A percentile compares a stretch with the other conserved stretches of the same genome.
Evolutionary conservation across 805 yeast genomes (phyloP).

Genomic region (Zygoascus flipseniorum): DNA sequence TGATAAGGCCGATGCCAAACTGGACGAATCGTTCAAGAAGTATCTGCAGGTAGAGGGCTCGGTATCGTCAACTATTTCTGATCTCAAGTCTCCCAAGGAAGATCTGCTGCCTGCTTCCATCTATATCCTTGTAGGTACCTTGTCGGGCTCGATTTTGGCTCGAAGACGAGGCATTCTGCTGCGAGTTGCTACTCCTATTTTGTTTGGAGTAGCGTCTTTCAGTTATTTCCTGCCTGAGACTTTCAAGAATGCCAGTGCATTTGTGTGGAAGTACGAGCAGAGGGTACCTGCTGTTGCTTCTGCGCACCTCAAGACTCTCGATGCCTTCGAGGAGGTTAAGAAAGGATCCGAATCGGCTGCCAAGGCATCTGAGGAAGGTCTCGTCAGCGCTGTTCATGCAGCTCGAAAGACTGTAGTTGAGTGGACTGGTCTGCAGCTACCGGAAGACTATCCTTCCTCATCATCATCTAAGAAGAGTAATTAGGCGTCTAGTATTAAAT

Average conservation of each 20-base stretch:
- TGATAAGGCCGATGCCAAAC: constrained; percentile 30
- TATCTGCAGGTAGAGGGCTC: constrained; percentile 54
- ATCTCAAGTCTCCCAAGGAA: constrained; percentile 56
- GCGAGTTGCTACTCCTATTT: constrained; percentile 48
- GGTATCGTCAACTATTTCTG: constrained; percentile 54
- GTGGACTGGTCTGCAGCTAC: constrained; percentile 61
- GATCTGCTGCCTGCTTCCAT: constrained; percentile 63
- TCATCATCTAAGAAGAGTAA: neutral
- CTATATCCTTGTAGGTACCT: constrained; percentile 58
- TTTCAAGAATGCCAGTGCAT: constrained; percentile 47
- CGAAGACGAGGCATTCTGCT: constrained; percentile 55
- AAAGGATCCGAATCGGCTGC: constrained; percentile 38
- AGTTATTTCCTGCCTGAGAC: constrained; percentile 66
- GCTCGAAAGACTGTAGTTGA: constrained; percentile 41
- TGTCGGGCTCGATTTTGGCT: constrained; percentile 65
- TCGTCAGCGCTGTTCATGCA: constrained; percentile 32
- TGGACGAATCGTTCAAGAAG: constrained; percentile 41
- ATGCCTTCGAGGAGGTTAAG: constrained; percentile 38
- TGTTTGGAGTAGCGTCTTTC: constrained; percentile 57
- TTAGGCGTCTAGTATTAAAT: neutral
- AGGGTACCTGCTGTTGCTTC: constrained; percentile 55
- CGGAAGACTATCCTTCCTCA: constrained; percentile 35
- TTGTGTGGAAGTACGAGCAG: constrained; percentile 54
- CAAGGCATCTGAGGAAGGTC: constrained; percentile 30
- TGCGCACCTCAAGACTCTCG: constrained; percentile 45